phyloP scores from a whole-genome alignment of 176 grass and related monocot species.

The Rhynchospora tenuis region DNA sequence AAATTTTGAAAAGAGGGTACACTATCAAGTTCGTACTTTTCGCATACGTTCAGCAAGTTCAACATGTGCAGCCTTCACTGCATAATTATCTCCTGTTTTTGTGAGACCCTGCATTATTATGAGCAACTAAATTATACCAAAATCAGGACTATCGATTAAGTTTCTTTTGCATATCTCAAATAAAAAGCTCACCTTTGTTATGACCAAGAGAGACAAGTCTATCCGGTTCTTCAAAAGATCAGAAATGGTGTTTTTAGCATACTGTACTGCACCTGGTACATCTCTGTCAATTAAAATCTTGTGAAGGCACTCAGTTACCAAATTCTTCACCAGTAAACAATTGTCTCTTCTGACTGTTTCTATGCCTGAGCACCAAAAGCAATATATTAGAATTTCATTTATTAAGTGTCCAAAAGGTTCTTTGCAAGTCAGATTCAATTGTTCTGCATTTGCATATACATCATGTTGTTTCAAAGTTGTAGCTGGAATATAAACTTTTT shows the following conservation, averaged over 20 bases:
- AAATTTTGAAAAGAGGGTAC: slow-evolving; percentile 5
- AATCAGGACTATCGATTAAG: neutral
- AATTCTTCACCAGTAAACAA: slow-evolving; percentile 95
- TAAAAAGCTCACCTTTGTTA: slow-evolving; percentile 72
- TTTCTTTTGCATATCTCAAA: neutral
- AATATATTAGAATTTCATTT: slow-evolving; percentile 21
- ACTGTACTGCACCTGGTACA: slow-evolving; percentile 89
- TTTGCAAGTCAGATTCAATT: slow-evolving; percentile 4
- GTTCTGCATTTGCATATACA: neutral
- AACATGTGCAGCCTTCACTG: slow-evolving; percentile 95
- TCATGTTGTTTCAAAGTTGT: neutral
- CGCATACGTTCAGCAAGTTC: slow-evolving; percentile 99
- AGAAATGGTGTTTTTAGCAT: slow-evolving; percentile 96
- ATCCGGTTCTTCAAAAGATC: slow-evolving; percentile 98
- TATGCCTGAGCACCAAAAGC: slow-evolving; percentile 56
- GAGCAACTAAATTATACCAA: neutral
- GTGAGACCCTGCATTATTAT: slow-evolving; percentile 69
- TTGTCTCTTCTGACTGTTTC: slow-evolving; percentile 99
- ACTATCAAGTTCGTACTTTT: slow-evolving; percentile 47
- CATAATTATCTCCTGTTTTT: slow-evolving; percentile 99
- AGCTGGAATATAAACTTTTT: neutral
- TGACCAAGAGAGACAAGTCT: slow-evolving; percentile 97
- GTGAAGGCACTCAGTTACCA: slow-evolving; percentile 94
- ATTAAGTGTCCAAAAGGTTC: slow-evolving; percentile 13
- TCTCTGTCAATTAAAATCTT: slow-evolving; percentile 89